Base-by-base conservation (phyloP, 352 stramenopile genomes). In the Phytophthora citricola region DNA sequence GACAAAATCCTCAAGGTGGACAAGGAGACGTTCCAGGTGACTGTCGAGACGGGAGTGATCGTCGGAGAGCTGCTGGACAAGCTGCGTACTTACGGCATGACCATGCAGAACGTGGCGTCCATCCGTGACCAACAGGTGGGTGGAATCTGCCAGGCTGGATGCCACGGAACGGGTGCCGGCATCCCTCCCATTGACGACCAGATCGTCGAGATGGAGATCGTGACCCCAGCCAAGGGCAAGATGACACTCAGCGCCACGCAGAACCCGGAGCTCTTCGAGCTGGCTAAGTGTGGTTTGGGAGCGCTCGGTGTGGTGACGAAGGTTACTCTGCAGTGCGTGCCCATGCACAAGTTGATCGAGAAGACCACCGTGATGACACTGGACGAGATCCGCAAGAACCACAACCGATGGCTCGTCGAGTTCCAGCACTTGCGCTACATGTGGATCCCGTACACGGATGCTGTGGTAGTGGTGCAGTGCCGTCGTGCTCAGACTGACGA, bases 41-140 rank as follows among this genome's bases (percentile, higher is more conserved):
- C 94, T 5, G 96, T 99, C 6, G 78, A 95, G 68, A 77, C 81
- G 2, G 85, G 85, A 5, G 76, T 88, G 55, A 85, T 93, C 39
- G 84, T 95, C 41, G 87, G 85, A 12, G 76, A 93, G 39, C 61
- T 95, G 51, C 81, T 95, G 51, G 81, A 90, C 58, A 87, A 91
- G 58, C 68, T 94, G 15, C 82, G 85, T 7, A 69, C 57, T 17
- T 75, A 98, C 66, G 88, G 90, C 41, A 76, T 99, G 58, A 99
- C 97, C 26, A 94, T 99, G 71, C 92, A 98, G 48, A 99, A 99
- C 63, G 91, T 99, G n/a, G 97, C 97, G 26, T 99, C 93, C 4
- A 99, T 99, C 73, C 95, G 94, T 34, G 94, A 99, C 73, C 98
- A 99, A 69, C 97, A 99, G 66, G 91, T 99, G 34, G 97, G 95